These are phyloP conservation scores for Trichoderma semiorbis DNA, from an alignment of 2,329 filamentous ascomycete genomes.

Conservation along the genomic window DNA sequence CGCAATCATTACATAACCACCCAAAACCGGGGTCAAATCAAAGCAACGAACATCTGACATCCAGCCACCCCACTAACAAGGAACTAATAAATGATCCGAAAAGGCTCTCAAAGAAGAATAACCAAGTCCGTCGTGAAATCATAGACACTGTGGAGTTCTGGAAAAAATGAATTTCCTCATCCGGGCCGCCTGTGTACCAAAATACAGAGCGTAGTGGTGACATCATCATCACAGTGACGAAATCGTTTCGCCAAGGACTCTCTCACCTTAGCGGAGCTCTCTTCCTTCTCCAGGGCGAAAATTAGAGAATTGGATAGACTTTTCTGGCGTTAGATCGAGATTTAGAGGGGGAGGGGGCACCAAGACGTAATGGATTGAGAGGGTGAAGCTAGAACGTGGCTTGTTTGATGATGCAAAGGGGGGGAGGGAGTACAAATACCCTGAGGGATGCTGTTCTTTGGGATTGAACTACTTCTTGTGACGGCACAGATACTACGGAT, in stretches of 20 bases:
- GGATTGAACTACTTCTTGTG: background rate
- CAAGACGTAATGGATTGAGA: conserved; percentile 8
- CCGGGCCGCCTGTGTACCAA: background rate
- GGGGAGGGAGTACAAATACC: conserved; percentile 19
- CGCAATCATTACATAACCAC: background rate
- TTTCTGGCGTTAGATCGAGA: conserved; percentile 8
- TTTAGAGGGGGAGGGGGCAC: background rate
- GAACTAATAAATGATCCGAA: background rate
- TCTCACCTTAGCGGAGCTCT: background rate
- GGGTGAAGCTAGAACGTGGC: background rate
- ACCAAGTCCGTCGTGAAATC: background rate
- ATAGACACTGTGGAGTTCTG: background rate
- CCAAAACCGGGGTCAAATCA: background rate
- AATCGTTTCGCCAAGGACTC: conserved; percentile 2
- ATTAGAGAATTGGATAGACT: background rate
- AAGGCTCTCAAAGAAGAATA: background rate
- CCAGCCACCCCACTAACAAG: background rate
- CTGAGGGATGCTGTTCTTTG: background rate
- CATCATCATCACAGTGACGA: conserved; percentile 18
- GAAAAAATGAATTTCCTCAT: conserved; percentile 16
- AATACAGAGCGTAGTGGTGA: conserved; percentile 14
- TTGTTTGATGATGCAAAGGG: background rate
- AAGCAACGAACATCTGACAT: background rate
- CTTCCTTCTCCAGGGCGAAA: background rate
- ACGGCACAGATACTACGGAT: background rate